These are phyloP conservation scores for Dothideomycetidae sp. DNA, from an alignment of 2,329 filamentous ascomycete genomes.

Conservation along the genomic window DNA sequence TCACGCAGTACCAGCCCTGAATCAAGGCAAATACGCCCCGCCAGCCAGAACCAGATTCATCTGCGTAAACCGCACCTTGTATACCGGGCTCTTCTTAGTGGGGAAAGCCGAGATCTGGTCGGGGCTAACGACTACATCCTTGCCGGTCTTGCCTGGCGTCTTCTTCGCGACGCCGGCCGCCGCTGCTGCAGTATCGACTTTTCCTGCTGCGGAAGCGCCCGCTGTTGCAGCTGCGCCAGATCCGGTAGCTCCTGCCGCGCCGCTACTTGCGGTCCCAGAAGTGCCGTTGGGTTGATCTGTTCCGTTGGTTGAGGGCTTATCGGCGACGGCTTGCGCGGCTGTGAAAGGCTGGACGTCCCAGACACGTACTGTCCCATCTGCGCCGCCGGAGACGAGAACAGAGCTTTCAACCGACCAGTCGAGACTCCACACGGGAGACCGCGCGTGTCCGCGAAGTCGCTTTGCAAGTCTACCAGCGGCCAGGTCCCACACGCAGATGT, in stretches of 20 bases:
- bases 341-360: conserved; percentile 70
- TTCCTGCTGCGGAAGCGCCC: conserved; percentile 30
- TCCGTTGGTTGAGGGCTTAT: conserved; percentile 14
- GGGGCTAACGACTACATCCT: conserved; percentile 77
- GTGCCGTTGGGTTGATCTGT: conserved; percentile 41
- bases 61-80: conserved; percentile 82
- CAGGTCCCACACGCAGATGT: conserved; percentile 90
- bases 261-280: conserved; percentile 15
- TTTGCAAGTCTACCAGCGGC: conserved; percentile 76
- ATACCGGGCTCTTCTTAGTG: conserved; percentile 90
- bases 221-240: conserved; percentile 18
- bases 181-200: conserved; percentile 40
- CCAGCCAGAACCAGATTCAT: conserved; percentile 90
- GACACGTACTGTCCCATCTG: conserved; percentile 81
- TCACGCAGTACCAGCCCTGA: no score
- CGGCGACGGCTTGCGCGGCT: conserved; percentile 18
- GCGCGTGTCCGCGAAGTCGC: conserved; percentile 83
- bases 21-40: conserved; percentile 48
- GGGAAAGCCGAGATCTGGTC: conserved; percentile 92
- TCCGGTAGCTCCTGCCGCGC: conserved; percentile 36
- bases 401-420: conserved; percentile 89
- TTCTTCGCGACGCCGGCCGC: conserved; percentile 22
- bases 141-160: conserved; percentile 43
- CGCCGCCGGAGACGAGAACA: conserved; percentile 76
- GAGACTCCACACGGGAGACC: conserved; percentile 84